Evolutionary conservation across 2,329 filamentous ascomycete genomes (phyloP).

Genomic region (Aplosporella prunicola): DNA sequence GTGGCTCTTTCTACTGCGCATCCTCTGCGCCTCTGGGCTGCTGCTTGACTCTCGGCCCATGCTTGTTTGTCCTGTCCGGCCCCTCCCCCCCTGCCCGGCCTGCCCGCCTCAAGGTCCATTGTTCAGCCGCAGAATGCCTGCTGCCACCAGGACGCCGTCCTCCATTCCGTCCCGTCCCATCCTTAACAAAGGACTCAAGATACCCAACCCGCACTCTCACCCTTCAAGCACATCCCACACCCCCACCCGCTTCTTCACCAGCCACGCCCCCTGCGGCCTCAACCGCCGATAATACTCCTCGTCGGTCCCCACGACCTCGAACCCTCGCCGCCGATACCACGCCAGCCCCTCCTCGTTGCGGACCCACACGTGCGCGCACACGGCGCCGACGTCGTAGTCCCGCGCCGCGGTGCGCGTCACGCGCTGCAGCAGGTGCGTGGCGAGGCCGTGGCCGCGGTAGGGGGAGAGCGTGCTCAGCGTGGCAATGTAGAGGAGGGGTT

Average conservation of each 20-base stretch:
- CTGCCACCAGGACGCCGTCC: too few relatives aligned
- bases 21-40: too few relatives aligned
- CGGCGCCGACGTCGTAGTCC: conserved; percentile 40
- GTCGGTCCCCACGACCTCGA: conserved; percentile 42
- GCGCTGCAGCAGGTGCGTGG: conserved; percentile 41
- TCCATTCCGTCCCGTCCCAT: too few relatives aligned
- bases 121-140: too few relatives aligned
- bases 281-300: conserved; percentile 51
- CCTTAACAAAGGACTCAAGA: too few relatives aligned
- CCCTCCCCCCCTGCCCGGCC: too few relatives aligned
- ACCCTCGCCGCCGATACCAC: conserved; percentile 53
- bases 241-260: conserved; percentile 38
- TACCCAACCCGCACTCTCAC: too few relatives aligned
- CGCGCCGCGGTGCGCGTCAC: conserved; percentile 39
- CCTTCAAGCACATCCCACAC: conserved; percentile 19
- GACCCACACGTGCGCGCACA: conserved; percentile 57
- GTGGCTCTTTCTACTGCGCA: too few relatives aligned
- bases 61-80: too few relatives aligned
- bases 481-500: conserved; percentile 48
- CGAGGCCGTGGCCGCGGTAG: conserved; percentile 49
- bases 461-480: conserved; percentile 51
- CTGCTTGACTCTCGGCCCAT: too few relatives aligned
- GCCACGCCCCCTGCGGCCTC: conserved; percentile 45
- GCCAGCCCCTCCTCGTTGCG: conserved; percentile 49
- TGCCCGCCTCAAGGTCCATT: too few relatives aligned